phyloP scores from a whole-genome alignment of 2,329 filamentous ascomycete genomes.

The Aschersonia sp. region DNA sequence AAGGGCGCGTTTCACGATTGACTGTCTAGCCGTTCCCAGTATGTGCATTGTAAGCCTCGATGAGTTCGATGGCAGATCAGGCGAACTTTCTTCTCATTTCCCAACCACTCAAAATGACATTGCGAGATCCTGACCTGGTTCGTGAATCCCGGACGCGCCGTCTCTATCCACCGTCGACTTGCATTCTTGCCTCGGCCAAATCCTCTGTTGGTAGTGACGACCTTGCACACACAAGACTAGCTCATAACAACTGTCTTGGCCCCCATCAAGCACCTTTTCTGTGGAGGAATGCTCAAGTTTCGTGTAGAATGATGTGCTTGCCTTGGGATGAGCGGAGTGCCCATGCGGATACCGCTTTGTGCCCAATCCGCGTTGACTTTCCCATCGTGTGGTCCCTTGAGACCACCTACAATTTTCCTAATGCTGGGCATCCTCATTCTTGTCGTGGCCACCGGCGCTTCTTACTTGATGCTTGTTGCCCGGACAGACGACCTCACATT shows the following conservation, averaged over 20 bases:
- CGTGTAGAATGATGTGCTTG: neutral
- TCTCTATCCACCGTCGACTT: too few relatives aligned
- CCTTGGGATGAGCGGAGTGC: neutral
- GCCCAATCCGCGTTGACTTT: too few relatives aligned
- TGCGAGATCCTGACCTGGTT: too few relatives aligned
- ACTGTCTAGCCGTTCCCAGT: neutral
- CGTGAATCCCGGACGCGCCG: too few relatives aligned
- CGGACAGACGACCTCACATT: neutral
- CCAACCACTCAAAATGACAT: too few relatives aligned
- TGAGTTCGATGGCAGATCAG: too few relatives aligned
- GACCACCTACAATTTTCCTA: neutral
- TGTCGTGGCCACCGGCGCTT: neutral
- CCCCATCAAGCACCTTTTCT: neutral
- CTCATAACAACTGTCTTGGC: neutral
- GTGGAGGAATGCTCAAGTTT: neutral
- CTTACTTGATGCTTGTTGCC: neutral
- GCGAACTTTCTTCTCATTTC: too few relatives aligned
- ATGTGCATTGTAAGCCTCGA: neutral
- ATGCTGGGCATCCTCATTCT: neutral
- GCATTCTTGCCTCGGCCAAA: neutral
- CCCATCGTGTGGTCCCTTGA: neutral
- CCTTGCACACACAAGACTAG: too few relatives aligned
- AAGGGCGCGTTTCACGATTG: neutral
- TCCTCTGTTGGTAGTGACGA: neutral
- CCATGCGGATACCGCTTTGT: neutral